Evolutionary conservation across 2,329 filamentous ascomycete species (phyloP).

Genomic region (Ophiostoma tasmaniense): DNA sequence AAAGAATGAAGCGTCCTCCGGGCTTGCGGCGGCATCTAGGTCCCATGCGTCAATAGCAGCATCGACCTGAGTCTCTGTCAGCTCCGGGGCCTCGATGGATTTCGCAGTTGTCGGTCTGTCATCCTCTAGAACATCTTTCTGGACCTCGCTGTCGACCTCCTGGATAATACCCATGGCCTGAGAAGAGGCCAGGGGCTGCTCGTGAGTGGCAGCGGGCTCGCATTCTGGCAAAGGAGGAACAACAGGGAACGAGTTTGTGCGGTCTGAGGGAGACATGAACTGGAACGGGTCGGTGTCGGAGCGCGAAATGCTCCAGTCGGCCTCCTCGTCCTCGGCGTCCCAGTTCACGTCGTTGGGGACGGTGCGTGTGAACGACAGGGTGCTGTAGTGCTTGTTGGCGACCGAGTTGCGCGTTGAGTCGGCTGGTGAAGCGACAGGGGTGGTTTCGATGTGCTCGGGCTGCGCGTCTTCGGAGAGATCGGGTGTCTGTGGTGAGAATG

Average conservation of each 20-base stretch:
- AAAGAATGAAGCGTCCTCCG: slow-evolving; percentile 13
- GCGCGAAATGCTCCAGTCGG: slow-evolving; percentile 47
- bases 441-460: not conserved
- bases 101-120: not conserved
- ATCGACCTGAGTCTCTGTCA: not conserved
- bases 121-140: slow-evolving; percentile 34
- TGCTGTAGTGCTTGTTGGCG: slow-evolving; percentile 47
- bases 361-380: slow-evolving; percentile 55
- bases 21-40: not conserved
- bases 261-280: slow-evolving; percentile 48
- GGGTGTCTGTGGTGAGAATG: not conserved
- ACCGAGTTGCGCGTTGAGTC: slow-evolving; percentile 4
- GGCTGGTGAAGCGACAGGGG: not conserved
- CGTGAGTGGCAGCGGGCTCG: not conserved
- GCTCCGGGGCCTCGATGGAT: not conserved
- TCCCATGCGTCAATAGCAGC: slow-evolving; percentile 11
- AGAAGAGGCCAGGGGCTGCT: slow-evolving; percentile 36
- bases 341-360: slow-evolving; percentile 55
- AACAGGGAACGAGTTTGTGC: slow-evolving; percentile 55
- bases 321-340: slow-evolving; percentile 48
- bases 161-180: slow-evolving; percentile 47
- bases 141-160: slow-evolving; percentile 42
- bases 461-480: not conserved
- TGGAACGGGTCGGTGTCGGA: slow-evolving; percentile 50
- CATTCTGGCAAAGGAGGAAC: slow-evolving; percentile 38